Evolutionary conservation across 495 filamentous ascomycete species (phyloP).

Genomic region (Lindgomyces ingoldianus): DNA sequence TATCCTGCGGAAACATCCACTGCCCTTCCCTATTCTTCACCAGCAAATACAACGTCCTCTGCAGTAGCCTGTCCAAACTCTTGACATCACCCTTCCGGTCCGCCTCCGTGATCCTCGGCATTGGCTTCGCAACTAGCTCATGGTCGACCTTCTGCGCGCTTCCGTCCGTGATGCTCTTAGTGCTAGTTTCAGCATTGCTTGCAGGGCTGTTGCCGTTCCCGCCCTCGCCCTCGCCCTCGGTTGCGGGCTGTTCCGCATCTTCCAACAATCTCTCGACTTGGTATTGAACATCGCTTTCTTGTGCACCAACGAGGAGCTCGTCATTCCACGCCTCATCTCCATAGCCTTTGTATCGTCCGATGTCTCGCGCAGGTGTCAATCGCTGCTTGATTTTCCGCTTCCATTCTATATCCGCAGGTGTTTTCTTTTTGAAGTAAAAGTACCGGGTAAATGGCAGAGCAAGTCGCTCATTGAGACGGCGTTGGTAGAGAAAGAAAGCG

Average conservation of each 20-base stretch:
- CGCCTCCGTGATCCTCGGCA: constrained; percentile 73
- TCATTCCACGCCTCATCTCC: constrained; percentile 84
- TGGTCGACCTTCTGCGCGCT: constrained; percentile 49
- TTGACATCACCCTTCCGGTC: constrained; percentile 71
- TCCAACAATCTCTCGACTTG: constrained; percentile 67
- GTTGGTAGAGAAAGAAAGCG: constrained; percentile 93
- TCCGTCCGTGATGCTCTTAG: not conserved
- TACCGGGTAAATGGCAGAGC: constrained; percentile 84
- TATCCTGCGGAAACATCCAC: constrained; percentile 79
- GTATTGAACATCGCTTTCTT: constrained; percentile 59
- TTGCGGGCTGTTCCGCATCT: constrained; percentile 68
- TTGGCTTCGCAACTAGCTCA: constrained; percentile 70
- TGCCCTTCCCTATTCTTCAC: constrained; percentile 66
- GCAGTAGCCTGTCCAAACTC: constrained; percentile 75
- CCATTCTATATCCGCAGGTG: constrained; percentile 83
- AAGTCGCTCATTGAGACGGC: constrained; percentile 91
- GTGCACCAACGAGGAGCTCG: constrained; percentile 75
- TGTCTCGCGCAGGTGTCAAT: constrained; percentile 73
- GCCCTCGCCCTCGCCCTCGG: constrained; percentile 34
- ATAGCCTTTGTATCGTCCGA: constrained; percentile 84
- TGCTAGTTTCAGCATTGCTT: too few relatives aligned
- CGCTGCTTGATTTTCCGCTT: constrained; percentile 79
- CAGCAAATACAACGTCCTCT: constrained; percentile 81
- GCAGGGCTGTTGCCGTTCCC: too few relatives aligned
- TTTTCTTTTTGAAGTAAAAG: constrained; percentile 95